Conservation (phyloP, 768 basidiomycete genomes). For the Pisolithus albus region DNA sequence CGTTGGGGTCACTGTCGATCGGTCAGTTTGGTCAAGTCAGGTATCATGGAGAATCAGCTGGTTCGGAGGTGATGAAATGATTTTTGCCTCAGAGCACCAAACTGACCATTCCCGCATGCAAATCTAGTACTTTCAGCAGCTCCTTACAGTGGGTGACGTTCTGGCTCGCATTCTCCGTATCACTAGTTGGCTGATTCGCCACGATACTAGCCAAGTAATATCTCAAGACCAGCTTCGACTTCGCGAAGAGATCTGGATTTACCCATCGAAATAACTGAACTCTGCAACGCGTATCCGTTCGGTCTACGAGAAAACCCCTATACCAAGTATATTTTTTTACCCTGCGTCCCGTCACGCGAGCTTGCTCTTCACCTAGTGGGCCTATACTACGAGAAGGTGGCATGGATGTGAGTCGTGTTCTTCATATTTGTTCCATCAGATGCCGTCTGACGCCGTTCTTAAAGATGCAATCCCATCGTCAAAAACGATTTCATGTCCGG, state of each 20-base stretch:
- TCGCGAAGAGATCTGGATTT: constrained; percentile 28
- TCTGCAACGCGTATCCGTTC: constrained; percentile 45
- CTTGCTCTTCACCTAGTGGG: constrained; percentile 35
- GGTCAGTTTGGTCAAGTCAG: constrained; percentile 41
- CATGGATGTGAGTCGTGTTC: constrained; percentile 40
- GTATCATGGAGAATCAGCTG: constrained; percentile 45
- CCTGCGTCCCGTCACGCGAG: constrained; percentile 36
- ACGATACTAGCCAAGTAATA: constrained; percentile 2
- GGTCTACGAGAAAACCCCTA: constrained; percentile 36
- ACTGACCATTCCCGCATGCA: neutral
- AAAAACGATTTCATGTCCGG: constrained; percentile 35
- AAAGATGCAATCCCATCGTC: constrained; percentile 41
- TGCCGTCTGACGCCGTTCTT: neutral
- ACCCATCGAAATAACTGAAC: constrained; percentile 37
- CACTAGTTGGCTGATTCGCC: constrained; percentile 8
- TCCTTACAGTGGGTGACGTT: constrained; percentile 16
- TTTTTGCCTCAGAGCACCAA: neutral
- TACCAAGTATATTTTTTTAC: constrained; percentile 31
- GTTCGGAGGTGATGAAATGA: constrained; percentile 39
- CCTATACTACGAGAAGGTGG: constrained; percentile 37
- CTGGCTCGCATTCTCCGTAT: neutral
- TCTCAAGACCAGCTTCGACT: constrained; percentile 1
- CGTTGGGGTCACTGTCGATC: constrained; percentile 44
- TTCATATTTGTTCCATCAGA: neutral
- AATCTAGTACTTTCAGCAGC: constrained; percentile 35